phyloP scores from a whole-genome alignment of 2,329 filamentous ascomycete genomes.

The Aspergillus sp. region DNA sequence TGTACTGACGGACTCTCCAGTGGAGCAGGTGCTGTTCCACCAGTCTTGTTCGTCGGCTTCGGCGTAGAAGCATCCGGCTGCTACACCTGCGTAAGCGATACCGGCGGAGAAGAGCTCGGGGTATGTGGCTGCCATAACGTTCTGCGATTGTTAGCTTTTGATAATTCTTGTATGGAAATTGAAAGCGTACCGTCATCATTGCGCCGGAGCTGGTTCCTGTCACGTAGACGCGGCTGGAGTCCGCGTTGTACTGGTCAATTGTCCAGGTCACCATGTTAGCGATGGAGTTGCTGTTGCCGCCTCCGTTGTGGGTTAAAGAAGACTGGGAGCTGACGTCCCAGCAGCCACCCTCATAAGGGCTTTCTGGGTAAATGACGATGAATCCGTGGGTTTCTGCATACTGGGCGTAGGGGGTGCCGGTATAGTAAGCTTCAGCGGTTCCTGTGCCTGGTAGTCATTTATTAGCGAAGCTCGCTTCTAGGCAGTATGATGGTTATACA shows the following conservation, averaged over 20 bases:
- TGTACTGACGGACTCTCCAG: slow-evolving; percentile 19
- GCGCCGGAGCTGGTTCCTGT: slow-evolving; percentile 20
- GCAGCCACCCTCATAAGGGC: slow-evolving; percentile 54
- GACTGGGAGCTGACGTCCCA: slow-evolving; percentile 58
- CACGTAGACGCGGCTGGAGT: slow-evolving; percentile 27
- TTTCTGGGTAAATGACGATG: slow-evolving; percentile 58
- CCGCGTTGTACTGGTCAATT: slow-evolving; percentile 32
- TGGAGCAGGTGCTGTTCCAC: slow-evolving; percentile 27
- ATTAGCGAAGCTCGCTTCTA: background rate
- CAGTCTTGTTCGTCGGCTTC: slow-evolving; percentile 15
- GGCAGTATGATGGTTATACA: slow-evolving; percentile 38
- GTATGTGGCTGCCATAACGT: slow-evolving; percentile 24
- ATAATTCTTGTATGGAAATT: no score
- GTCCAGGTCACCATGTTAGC: slow-evolving; percentile 42
- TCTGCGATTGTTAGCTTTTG: slow-evolving; percentile 6
- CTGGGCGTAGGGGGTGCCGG: slow-evolving; percentile 53
- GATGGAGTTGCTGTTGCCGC: slow-evolving; percentile 42
- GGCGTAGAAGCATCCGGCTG: slow-evolving; percentile 24
- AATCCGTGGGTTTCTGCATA: slow-evolving; percentile 46
- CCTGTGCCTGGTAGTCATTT: slow-evolving; percentile 13
- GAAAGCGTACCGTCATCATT: slow-evolving; percentile 22
- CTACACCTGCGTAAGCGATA: slow-evolving; percentile 19
- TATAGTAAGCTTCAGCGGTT: slow-evolving; percentile 44
- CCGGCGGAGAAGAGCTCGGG: slow-evolving; percentile 25
- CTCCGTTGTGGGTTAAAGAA: slow-evolving; percentile 34